Conservation (phyloP, 106 monocot genomes). For the Triglochin maritima region DNA sequence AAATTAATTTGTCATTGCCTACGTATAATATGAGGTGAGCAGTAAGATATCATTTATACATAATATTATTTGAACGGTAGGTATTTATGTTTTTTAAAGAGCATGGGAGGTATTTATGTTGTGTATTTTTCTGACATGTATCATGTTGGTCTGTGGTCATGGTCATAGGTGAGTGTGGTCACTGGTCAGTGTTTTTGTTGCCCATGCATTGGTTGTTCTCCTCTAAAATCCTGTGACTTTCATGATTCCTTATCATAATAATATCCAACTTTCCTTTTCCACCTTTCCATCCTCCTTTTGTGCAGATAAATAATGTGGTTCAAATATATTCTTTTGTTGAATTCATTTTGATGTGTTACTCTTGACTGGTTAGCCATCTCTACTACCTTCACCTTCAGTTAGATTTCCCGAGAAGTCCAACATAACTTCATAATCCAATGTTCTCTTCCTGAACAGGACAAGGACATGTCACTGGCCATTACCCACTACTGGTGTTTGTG, state of each 20-base stretch:
- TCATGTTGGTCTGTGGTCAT: background rate
- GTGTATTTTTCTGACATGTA: background rate
- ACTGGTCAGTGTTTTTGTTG: background rate
- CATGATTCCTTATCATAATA: background rate
- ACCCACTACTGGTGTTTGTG: background rate
- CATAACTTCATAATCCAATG: too few relatives aligned
- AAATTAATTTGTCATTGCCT: too few relatives aligned
- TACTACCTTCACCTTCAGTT: background rate
- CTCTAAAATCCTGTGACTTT: background rate
- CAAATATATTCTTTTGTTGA: background rate
- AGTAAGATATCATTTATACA: too few relatives aligned
- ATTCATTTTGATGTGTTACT: background rate
- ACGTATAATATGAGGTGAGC: too few relatives aligned
- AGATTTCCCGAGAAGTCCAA: too few relatives aligned
- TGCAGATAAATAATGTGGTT: too few relatives aligned
- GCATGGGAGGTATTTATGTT: too few relatives aligned
- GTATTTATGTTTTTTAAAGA: too few relatives aligned
- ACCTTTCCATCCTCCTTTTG: too few relatives aligned
- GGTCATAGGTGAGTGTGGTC: too few relatives aligned
- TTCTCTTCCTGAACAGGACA: background rate
- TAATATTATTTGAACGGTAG: too few relatives aligned
- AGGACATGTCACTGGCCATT: background rate
- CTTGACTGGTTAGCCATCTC: background rate
- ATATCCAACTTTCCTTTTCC: too few relatives aligned
- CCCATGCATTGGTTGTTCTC: background rate